Percentiles rank a stretch among this genome's conserved stretches.
Evolutionary conservation across 345 rosid species (phyloP).

Genomic region (Citrus medica): DNA sequence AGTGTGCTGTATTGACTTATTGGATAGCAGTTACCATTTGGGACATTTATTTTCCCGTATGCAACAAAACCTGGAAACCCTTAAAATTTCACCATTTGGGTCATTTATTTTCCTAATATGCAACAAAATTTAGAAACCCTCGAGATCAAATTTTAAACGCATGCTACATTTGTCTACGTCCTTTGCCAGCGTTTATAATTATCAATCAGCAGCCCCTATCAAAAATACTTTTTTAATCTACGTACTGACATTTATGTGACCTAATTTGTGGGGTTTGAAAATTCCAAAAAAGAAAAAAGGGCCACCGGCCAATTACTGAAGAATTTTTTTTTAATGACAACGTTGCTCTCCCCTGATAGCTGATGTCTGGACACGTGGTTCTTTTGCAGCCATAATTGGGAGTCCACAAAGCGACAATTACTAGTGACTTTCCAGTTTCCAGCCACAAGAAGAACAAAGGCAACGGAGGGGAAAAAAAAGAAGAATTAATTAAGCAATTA

Average conservation of each 20-base stretch:
- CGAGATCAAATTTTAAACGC: background rate
- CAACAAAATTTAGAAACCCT: background rate
- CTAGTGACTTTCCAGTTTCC: background rate
- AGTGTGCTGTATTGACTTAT: too few relatives aligned
- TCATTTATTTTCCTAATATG: too few relatives aligned
- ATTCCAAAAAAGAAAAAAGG: background rate
- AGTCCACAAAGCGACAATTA: background rate
- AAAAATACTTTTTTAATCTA: too few relatives aligned
- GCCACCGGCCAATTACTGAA: slow-evolving; percentile 22
- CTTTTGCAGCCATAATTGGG: slow-evolving; percentile 15
- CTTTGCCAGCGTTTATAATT: too few relatives aligned
- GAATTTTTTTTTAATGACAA: background rate
- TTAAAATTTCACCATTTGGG: too few relatives aligned
- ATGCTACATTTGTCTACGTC: too few relatives aligned
- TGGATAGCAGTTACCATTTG: too few relatives aligned
- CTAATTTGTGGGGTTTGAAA: background rate
- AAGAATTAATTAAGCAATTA: too few relatives aligned
- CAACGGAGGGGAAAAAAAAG: accelerated
- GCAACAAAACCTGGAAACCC: too few relatives aligned
- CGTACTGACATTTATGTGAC: background rate
- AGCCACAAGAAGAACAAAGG: background rate
- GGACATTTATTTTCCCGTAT: too few relatives aligned
- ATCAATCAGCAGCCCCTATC: too few relatives aligned
- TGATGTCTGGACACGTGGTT: slow-evolving; percentile 18
- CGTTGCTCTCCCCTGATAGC: background rate